Conservation (phyloP, 352 stramenopile genomes). For the Globisporangium solare region DNA sequence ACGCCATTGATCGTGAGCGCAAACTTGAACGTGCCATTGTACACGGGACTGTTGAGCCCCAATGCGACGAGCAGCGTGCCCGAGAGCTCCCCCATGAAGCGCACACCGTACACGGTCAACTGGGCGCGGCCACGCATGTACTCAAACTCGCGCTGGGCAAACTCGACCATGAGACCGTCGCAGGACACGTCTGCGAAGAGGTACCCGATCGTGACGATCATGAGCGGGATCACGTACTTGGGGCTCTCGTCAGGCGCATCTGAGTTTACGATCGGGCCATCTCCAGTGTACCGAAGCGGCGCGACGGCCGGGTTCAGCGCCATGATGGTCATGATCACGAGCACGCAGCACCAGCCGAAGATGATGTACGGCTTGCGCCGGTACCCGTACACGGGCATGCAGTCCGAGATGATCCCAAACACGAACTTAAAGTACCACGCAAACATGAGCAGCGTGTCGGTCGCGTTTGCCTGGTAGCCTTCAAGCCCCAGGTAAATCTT, state of each 20-base stretch:
- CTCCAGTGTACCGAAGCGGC: conserved; percentile 16
- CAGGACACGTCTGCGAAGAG: conserved; percentile 67
- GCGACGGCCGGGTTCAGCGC: conserved; percentile 21
- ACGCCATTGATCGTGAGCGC: conserved; percentile 36
- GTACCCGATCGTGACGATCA: conserved; percentile 46
- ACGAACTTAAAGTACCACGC: conserved; percentile 68
- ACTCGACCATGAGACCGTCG: conserved; percentile 78
- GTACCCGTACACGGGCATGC: conserved; percentile 44
- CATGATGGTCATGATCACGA: conserved; percentile 35
- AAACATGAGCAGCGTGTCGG: conserved; percentile 53
- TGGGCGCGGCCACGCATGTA: conserved; percentile 31
- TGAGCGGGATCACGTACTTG: conserved; percentile 43
- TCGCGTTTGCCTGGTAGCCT: conserved; percentile 59
- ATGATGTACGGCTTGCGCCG: conserved; percentile 71
- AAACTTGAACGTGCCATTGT: conserved; percentile 43
- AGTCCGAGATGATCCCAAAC: conserved; percentile 60
- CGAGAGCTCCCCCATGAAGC: conserved; percentile 48
- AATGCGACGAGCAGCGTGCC: conserved; percentile 50
- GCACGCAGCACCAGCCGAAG: conserved; percentile 43
- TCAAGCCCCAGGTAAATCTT: conserved; percentile 64
- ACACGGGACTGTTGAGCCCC: conserved; percentile 55
- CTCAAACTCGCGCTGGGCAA: conserved; percentile 53
- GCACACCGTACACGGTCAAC: conserved; percentile 54
- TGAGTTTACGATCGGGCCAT: conserved; percentile 11
- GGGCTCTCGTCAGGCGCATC: conserved; percentile 5